Evolutionary conservation across 2,329 filamentous ascomycete genomes (phyloP), one percentile per base, ranked within the genome.

Genomic region (Rhynchosporium secalis): DNA sequence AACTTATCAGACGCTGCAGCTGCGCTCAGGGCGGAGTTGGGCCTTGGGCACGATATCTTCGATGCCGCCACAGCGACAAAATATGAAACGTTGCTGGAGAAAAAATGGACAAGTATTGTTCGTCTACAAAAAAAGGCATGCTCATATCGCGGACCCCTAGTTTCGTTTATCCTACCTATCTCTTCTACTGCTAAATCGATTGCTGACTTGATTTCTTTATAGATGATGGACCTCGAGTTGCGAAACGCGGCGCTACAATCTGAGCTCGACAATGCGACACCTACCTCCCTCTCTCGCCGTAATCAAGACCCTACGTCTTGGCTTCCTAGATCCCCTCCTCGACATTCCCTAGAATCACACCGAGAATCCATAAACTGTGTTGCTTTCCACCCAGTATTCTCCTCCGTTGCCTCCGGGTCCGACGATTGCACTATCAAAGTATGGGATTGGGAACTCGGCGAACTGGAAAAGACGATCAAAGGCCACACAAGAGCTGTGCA

Each of bases 41-140:
- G 83, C 60, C 82, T 96, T 3, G 83, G 86, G 56, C 81, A 78
- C 3, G 54, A 56, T 47, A 78, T 78, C 52, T 93, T 96, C 71
- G 91, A 96, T 74, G 81, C 90, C 65, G 83, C 84, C 20, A 96
- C 91, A 28, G 83, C 88, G 56, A 96, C 96, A 80, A 96, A 96
- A 78, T 98, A 97, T 78, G 92, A 96, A 77, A 90, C 90, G 1
- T 78, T 98, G 41, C 78, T 98, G 68, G 94, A 97, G 81, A 97
- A 96, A 84, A 98, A 98, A 81, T 98, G 94, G 94, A 98, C 93
- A 20, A 95, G 91, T 71, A 89, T 97, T 31, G 92, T 97, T 71
- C 85, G 94, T 65, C 77, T 98, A 75, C 94, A 98, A 78, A 96
- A 96, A 78, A 97, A 96, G 89, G 91, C 20, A 36, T 36, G 33